Evolutionary conservation across 2,329 filamentous ascomycete species (phyloP).

Genomic region (Trichocomaceae sp.): DNA sequence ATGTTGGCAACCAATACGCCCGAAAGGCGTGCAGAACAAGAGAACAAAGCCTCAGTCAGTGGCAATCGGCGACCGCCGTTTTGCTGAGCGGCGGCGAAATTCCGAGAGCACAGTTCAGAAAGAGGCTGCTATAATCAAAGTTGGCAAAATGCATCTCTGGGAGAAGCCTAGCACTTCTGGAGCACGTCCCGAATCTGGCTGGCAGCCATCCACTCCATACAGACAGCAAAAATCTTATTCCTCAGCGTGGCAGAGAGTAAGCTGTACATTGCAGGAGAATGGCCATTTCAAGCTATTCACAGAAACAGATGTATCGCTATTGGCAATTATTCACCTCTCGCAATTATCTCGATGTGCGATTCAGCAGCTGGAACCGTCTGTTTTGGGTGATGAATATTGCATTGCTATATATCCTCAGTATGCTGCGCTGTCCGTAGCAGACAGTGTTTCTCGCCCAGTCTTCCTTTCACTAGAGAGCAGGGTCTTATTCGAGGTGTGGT

Average conservation of each 20-base stretch:
- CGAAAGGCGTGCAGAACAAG: conserved; percentile 45
- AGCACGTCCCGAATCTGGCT: conserved; percentile 27
- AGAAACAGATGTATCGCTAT: conserved; percentile 71
- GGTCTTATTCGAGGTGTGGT: conserved; percentile 95
- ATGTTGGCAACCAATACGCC: conserved; percentile 47
- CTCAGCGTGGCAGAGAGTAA: conserved; percentile 77
- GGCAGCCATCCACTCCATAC: conserved; percentile 45
- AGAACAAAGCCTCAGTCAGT: conserved; percentile 45
- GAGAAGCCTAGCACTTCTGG: conserved; percentile 60
- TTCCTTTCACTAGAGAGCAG: conserved; percentile 82
- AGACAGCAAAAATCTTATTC: conserved; percentile 52
- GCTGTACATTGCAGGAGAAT: conserved; percentile 89
- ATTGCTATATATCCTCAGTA: conserved; percentile 95
- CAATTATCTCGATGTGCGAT: conserved; percentile 85
- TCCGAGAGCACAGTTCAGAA: conserved; percentile 51
- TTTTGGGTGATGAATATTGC: conserved; percentile 87
- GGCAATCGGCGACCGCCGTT: conserved; percentile 37
- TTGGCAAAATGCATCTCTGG: conserved; percentile 86
- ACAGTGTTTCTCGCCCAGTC: conserved; percentile 76
- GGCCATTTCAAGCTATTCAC: conserved; percentile 87
- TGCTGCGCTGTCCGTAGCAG: conserved; percentile 62
- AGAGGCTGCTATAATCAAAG: conserved; percentile 83
- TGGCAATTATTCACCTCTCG: conserved; percentile 79
- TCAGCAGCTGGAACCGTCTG: conserved; percentile 81
- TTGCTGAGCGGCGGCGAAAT: conserved; percentile 39